A percentile compares a stretch with the other conserved stretches of the same genome.
Conservation (phyloP, 768 basidiomycete genomes). For the Tricholoma hemisulphureum region DNA sequence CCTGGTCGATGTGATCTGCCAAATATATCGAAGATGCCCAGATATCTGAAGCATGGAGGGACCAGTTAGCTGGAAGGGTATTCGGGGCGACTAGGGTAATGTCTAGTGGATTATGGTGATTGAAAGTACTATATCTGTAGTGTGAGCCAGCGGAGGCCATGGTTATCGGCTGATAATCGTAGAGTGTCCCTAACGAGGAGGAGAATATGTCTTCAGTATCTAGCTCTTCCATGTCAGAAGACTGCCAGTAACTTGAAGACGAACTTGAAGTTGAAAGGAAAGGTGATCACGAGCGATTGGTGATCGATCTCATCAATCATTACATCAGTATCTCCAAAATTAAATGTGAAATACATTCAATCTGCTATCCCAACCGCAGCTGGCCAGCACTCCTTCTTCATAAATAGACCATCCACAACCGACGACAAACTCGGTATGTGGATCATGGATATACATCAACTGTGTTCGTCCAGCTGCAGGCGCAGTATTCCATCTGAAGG, state of each 20-base stretch:
- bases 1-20: conserved; percentile 55
- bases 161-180: conserved; percentile 60
- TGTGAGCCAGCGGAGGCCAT: conserved; percentile 53
- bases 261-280: background rate
- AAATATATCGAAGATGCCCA: conserved; percentile 70
- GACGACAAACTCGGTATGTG: conserved; percentile 93
- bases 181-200: conserved; percentile 59
- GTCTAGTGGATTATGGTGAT: conserved; percentile 17
- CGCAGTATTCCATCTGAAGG: conserved; percentile 69
- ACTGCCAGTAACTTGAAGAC: too few relatives aligned
- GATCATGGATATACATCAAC: conserved; percentile 71
- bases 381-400: conserved; percentile 83
- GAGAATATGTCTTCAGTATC: conserved; percentile 71
- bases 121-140: conserved; percentile 45
- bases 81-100: conserved; percentile 61
- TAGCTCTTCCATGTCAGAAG: conserved; percentile 1
- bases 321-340: too few relatives aligned
- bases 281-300: too few relatives aligned
- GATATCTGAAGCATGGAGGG: conserved; percentile 73
- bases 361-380: conserved; percentile 90
- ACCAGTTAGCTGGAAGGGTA: conserved; percentile 68
- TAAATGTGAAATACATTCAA: conserved; percentile 70
- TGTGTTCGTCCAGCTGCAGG: conserved; percentile 49
- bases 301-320: too few relatives aligned
- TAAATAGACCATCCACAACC: conserved; percentile 92